Conservation (phyloP, 1,284 basidiomycete species). For the Melanopsichium pennsylvanicum region DNA sequence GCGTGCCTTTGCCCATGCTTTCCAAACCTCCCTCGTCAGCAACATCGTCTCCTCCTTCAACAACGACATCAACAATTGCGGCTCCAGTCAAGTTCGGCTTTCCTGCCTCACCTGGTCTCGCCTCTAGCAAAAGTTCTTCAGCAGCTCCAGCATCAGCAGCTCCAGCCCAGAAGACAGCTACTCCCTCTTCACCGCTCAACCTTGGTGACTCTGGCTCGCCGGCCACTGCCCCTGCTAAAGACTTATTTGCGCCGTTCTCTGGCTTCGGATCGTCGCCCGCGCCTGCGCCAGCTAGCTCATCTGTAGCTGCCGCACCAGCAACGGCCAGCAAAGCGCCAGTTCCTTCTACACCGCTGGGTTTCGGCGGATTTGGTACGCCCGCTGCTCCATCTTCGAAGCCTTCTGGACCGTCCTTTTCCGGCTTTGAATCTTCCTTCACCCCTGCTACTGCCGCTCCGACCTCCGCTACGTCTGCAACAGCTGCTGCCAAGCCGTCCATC, state of each 20-base stretch:
- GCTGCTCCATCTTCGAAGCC: conserved; percentile 5
- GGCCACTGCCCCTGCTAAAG: conserved; percentile 1
- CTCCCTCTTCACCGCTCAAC: neutral
- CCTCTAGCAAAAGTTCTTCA: neutral
- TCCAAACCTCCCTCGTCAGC: conserved; percentile 10
- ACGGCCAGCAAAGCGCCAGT: conserved; percentile 1
- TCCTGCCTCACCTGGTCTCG: conserved; percentile 11
- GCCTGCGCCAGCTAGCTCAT: neutral
- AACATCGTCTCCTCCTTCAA: conserved; percentile 1
- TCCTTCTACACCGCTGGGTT: conserved; percentile 1
- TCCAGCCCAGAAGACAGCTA: neutral
- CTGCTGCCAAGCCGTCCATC: conserved; percentile 1
- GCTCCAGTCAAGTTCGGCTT: conserved; percentile 9
- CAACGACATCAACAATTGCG: conserved; percentile 1
- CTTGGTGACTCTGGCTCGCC: conserved; percentile 9
- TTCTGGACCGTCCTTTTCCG: neutral
- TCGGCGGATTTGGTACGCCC: conserved; percentile 2
- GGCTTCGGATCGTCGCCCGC: neutral
- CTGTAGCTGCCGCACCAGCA: neutral
- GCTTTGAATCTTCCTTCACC: neutral
- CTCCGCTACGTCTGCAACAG: too few species aligned
- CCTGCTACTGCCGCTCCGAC: neutral
- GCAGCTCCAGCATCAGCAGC: neutral
- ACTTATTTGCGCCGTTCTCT: neutral
- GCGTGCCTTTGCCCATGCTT: conserved; percentile 15